phyloP scores from a whole-genome alignment of 2,329 filamentous ascomycete species.

The Arthrinium phaeospermum region DNA sequence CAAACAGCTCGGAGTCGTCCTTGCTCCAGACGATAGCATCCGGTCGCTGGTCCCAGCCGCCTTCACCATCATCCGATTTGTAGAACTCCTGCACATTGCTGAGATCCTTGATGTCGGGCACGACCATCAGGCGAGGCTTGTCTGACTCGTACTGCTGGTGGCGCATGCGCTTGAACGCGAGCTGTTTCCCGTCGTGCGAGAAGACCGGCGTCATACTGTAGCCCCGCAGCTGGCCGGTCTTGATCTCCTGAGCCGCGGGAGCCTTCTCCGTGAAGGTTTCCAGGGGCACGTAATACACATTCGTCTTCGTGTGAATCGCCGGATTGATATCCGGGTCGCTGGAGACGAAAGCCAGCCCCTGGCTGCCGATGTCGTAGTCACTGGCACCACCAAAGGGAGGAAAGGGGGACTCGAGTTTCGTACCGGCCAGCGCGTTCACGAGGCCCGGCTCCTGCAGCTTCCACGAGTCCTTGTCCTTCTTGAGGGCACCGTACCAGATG shows the following conservation, averaged over 20 bases:
- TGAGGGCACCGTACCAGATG: slow-evolving; percentile 49
- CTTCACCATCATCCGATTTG: slow-evolving; percentile 65
- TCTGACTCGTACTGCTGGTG: slow-evolving; percentile 81
- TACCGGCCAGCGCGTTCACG: slow-evolving; percentile 68
- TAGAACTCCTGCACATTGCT: slow-evolving; percentile 67
- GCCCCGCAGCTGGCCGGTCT: slow-evolving; percentile 64
- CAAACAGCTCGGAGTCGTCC: slow-evolving; percentile 68
- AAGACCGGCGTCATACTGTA: slow-evolving; percentile 73
- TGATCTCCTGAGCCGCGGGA: slow-evolving; percentile 56
- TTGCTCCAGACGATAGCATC: slow-evolving; percentile 62
- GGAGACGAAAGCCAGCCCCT: slow-evolving; percentile 74
- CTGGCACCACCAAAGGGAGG: slow-evolving; percentile 78
- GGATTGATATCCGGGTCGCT: slow-evolving; percentile 75
- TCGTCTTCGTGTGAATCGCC: slow-evolving; percentile 79
- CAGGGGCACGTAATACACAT: slow-evolving; percentile 76
- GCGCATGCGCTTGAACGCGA: slow-evolving; percentile 83
- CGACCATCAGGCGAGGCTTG: slow-evolving; percentile 70
- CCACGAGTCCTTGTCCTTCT: slow-evolving; percentile 48
- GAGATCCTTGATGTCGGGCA: slow-evolving; percentile 65
- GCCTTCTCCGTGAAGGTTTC: slow-evolving; percentile 61
- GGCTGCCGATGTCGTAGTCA: slow-evolving; percentile 77
- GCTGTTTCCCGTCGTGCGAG: slow-evolving; percentile 71
- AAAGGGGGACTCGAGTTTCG: slow-evolving; percentile 68
- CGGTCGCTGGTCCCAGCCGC: slow-evolving; percentile 65
- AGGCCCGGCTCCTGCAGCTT: slow-evolving; percentile 52